These are phyloP conservation scores for Lycium barbarum DNA, from an alignment of 257 asterid genomes.

Conservation along the genomic window DNA sequence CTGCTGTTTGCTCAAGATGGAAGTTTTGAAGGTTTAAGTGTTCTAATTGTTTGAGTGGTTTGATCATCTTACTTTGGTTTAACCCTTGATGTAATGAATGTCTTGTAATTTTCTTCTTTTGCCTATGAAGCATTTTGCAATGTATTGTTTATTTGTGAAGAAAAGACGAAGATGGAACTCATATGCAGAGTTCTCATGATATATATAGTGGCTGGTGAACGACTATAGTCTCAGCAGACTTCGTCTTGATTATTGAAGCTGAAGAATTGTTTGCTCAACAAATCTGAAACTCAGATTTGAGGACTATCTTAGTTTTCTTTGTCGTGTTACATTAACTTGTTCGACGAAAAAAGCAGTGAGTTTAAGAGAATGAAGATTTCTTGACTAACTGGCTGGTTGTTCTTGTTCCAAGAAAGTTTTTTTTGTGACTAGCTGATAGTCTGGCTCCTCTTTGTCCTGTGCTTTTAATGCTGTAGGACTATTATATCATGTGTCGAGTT, in stretches of 20 bases:
- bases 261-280: background rate
- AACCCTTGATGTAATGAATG: background rate
- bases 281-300: background rate
- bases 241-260: constrained; percentile 15
- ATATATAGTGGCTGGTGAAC: background rate
- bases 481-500: background rate
- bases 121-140: background rate
- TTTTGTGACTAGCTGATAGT: background rate
- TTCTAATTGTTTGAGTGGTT: background rate
- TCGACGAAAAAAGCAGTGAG: background rate
- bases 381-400: background rate
- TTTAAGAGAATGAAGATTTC: background rate
- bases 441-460: background rate
- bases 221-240: background rate
- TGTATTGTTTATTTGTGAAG: background rate
- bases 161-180: background rate
- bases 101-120: background rate
- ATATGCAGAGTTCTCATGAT: background rate
- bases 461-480: background rate
- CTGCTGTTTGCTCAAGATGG: background rate
- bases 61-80: constrained; percentile 22
- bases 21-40: background rate
- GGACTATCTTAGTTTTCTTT: background rate
- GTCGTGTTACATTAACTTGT: background rate
- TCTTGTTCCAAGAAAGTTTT: background rate